Percentiles rank a stretch among this genome's conserved stretches.
Conservation (phyloP, 495 filamentous ascomycete genomes). For the Xylaria bambusicola region DNA sequence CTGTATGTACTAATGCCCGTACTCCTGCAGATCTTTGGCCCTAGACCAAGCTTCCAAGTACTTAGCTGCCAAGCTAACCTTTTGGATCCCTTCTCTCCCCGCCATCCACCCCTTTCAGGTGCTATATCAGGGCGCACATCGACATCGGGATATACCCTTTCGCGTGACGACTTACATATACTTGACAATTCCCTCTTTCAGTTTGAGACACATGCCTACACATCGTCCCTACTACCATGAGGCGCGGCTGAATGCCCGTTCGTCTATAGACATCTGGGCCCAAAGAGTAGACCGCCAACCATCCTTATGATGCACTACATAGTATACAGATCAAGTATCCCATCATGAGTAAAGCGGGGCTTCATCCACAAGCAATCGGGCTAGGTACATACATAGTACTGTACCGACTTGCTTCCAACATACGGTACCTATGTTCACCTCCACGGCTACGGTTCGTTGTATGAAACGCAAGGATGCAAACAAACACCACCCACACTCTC, state of each 20-base stretch:
- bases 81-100: constrained; percentile 6
- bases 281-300: no score
- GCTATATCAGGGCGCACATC: not conserved
- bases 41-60: constrained; percentile 6
- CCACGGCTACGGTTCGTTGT: constrained; percentile 13
- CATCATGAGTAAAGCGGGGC: no score
- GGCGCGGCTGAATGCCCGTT: no score
- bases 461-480: constrained; percentile 18
- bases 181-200: no score
- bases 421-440: constrained; percentile 1
- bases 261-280: no score
- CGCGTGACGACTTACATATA: no score
- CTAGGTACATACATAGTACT: not conserved
- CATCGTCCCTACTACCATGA: no score
- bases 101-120: constrained; percentile 2
- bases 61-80: constrained; percentile 14
- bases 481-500: constrained; percentile 9
- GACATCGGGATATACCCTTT: constrained; percentile 12
- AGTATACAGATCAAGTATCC: no score
- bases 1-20: not conserved
- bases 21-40: constrained; percentile 13
- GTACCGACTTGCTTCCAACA: no score
- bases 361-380: no score
- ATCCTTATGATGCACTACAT: no score
- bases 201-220: no score